Percentiles rank a stretch among this genome's conserved stretches.
Evolutionary conservation across 2,329 filamentous ascomycete genomes (phyloP).

Genomic region (Moelleriella libera): DNA sequence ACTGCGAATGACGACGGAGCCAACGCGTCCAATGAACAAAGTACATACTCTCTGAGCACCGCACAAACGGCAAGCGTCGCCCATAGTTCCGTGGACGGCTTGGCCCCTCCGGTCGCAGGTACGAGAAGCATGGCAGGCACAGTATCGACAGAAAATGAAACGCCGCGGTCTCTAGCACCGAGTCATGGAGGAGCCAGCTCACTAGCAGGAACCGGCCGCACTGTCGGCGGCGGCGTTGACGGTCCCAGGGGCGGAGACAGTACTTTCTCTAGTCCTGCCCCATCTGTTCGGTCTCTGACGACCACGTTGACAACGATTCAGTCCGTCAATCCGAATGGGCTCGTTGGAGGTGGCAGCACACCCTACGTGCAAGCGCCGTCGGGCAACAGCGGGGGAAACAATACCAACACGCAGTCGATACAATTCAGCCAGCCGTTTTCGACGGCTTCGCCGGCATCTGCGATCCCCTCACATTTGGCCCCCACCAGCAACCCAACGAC

Average conservation of each 20-base stretch:
- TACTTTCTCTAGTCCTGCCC: slow-evolving; percentile 72
- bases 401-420: slow-evolving; percentile 32
- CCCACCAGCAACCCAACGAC: slow-evolving; percentile 49
- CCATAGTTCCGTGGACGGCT: slow-evolving; percentile 45
- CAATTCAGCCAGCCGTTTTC: slow-evolving; percentile 55
- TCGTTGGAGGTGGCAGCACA: slow-evolving; percentile 9
- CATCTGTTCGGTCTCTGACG: slow-evolving; percentile 66
- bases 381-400: slow-evolving; percentile 11
- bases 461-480: slow-evolving; percentile 56
- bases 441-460: slow-evolving; percentile 49
- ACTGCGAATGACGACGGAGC: slow-evolving; percentile 8
- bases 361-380: slow-evolving; percentile 11
- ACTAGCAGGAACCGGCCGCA: slow-evolving; percentile 59
- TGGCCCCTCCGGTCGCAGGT: slow-evolving; percentile 42
- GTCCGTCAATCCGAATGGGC: slow-evolving; percentile 48
- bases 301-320: slow-evolving; percentile 80
- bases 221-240: slow-evolving; percentile 50
- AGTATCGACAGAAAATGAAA: slow-evolving; percentile 70
- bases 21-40: slow-evolving; percentile 20
- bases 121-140: slow-evolving; percentile 66
- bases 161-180: slow-evolving; percentile 57
- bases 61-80: slow-evolving; percentile 39
- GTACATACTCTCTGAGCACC: slow-evolving; percentile 41
- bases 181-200: slow-evolving; percentile 53
- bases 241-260: slow-evolving; percentile 56